phyloP scores from a whole-genome alignment of 495 filamentous ascomycete species.

The Aspergillus sclerotioniger region DNA sequence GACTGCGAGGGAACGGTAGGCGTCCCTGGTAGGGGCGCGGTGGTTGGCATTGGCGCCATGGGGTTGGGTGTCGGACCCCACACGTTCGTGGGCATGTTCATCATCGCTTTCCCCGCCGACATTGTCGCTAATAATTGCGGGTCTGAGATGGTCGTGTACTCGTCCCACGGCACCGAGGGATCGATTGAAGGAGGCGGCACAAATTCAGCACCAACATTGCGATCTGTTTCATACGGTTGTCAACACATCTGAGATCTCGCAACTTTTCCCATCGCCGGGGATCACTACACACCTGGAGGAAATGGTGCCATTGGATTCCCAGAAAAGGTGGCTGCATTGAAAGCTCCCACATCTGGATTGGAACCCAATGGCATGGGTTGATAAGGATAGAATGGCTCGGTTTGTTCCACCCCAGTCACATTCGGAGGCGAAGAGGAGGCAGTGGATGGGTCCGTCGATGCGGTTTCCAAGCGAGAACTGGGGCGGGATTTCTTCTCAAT shows the following conservation, averaged over 20 bases:
- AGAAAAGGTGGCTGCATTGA: conserved; percentile 30
- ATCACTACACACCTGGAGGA: conserved; percentile 33
- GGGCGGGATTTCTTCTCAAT: conserved; percentile 51
- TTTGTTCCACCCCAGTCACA: conserved; percentile 27
- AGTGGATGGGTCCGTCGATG: conserved; percentile 41
- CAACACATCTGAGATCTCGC: too few relatives aligned
- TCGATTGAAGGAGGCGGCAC: conserved; percentile 34
- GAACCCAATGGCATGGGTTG: conserved; percentile 38
- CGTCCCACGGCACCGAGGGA: conserved; percentile 38
- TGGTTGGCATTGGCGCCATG: conserved; percentile 27
- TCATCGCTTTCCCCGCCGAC: conserved; percentile 37
- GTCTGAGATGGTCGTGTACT: conserved; percentile 44
- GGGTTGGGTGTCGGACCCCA: conserved; percentile 30
- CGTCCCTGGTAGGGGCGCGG: conserved; percentile 31
- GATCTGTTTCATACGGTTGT: conserved; percentile 19
- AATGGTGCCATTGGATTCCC: conserved; percentile 35
- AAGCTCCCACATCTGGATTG: conserved; percentile 37
- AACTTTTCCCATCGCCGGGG: background rate
- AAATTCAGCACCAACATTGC: conserved; percentile 31
- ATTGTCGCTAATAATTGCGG: conserved; percentile 39
- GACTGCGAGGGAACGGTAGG: conserved; percentile 36
- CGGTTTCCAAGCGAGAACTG: conserved; percentile 40
- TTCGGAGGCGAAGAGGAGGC: conserved; percentile 48
- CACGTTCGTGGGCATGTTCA: conserved; percentile 34
- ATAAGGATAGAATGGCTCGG: conserved; percentile 45